Evolutionary conservation across 495 filamentous ascomycete genomes (phyloP), one percentile per base, ranked within the genome.

Genomic region (Xylaria bambusicola): DNA sequence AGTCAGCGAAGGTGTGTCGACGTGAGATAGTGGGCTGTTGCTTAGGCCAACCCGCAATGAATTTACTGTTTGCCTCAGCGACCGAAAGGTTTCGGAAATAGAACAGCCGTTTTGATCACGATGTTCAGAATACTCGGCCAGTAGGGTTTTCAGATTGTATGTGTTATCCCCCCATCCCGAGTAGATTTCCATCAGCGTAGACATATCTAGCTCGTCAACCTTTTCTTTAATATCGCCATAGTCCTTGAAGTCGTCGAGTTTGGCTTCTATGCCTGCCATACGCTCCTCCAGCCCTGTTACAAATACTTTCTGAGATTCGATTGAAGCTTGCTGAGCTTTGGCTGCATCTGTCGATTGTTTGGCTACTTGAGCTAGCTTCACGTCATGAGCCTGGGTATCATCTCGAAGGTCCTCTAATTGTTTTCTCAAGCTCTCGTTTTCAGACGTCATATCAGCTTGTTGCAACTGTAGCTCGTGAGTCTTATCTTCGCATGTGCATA

Each of bases 181-280:
- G 2, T 58, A 42, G 1, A 71, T 62, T 24, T 71, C 65, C 27
- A 66, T 62, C 5, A 61, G 61, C 0, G 57, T 60, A 9, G 48
- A 41, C 56, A 68, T 56, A 13, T 71, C 68, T 12, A 71, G 50
- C n/a, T 66, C 61, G 35, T 64, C 63, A 40, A 68, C 55, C 50
- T 64, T 66, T 7, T 47, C 56, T 31, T 52, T 53, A 26, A 47
- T 18, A 1, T 53, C 49, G 6, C 47, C 57, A 51, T 60, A 53
- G 21, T 60, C 42, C 15, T 60, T 60, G 18, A 63, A 26, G 2
- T 18, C 46, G 24, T 45, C 60, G 0, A 63, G 20, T 21, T 60
- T 60, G 36, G 48, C 23, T 20, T 48, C 57, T 27, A 53, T 40
- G n/a, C 40, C 49, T 33, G 38, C 10, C 13, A 33, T 27, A 18